phyloP scores from a whole-genome alignment of 2,329 filamentous ascomycete species.

The Colletotrichum sidae region DNA sequence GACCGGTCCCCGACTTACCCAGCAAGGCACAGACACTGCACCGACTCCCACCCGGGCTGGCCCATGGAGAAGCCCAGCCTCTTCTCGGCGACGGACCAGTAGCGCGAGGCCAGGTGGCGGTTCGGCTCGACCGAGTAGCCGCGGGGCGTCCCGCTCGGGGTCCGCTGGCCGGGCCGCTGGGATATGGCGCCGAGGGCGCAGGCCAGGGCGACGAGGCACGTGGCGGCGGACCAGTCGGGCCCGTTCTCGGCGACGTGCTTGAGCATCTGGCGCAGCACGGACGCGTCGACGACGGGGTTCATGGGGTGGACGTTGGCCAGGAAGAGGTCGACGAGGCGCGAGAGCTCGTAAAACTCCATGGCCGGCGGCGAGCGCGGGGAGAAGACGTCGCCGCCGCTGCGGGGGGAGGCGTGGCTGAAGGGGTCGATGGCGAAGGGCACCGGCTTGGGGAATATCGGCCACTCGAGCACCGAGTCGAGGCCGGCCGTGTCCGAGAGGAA shows the following conservation, averaged over 20 bases:
- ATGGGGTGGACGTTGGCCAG: conserved; percentile 30
- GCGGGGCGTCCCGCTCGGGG: conserved; percentile 30
- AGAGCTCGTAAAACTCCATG: conserved; percentile 34
- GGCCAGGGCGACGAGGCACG: conserved; percentile 33
- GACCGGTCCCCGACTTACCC: conserved; percentile 17
- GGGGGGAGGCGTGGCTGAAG: conserved; percentile 26
- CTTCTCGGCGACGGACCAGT: conserved; percentile 36
- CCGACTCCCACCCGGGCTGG: conserved; percentile 30
- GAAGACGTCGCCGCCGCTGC: conserved; percentile 18
- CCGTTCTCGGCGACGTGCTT: conserved; percentile 37
- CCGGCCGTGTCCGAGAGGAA: conserved; percentile 27
- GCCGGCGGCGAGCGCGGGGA: conserved; percentile 27
- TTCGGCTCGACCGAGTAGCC: conserved; percentile 32
- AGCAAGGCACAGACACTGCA: conserved; percentile 37
- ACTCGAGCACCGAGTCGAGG: conserved; percentile 35
- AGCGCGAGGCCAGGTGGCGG: conserved; percentile 31
- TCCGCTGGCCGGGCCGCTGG: conserved; percentile 26
- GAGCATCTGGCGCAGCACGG: conserved; percentile 28
- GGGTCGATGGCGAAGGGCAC: conserved; percentile 30
- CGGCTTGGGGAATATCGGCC: conserved; percentile 35
- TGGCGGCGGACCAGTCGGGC: conserved; percentile 37
- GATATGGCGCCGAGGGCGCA: conserved; percentile 37
- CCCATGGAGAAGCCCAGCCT: conserved; percentile 36
- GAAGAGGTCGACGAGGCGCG: conserved; percentile 27
- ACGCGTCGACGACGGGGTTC: conserved; percentile 30